Conservation (phyloP, 345 rosid species). For the Eucalyptus marginata region DNA sequence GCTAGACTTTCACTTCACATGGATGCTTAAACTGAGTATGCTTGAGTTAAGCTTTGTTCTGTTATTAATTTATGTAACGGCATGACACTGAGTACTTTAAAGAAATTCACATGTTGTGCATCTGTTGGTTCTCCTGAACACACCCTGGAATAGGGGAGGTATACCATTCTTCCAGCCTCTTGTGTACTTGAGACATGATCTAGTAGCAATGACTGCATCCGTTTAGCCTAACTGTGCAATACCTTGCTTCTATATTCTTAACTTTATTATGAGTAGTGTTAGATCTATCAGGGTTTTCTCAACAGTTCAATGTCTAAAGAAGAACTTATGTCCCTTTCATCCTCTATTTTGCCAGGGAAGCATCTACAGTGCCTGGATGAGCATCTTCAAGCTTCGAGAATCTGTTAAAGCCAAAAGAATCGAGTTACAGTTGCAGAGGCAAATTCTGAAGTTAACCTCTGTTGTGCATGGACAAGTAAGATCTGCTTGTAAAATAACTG, state of each 20-base stretch:
- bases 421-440: conserved; percentile 52
- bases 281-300: neutral
- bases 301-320: neutral
- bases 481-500: neutral
- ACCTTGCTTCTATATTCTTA: neutral
- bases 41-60: neutral
- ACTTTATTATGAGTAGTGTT: neutral
- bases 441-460: conserved; percentile 47
- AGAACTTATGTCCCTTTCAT: neutral
- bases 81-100: neutral
- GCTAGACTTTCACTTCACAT: neutral
- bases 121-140: neutral
- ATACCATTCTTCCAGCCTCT: neutral
- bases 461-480: conserved; percentile 69
- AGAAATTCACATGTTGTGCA: neutral
- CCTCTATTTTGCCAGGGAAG: conserved; percentile 41
- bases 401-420: conserved; percentile 56
- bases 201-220: neutral
- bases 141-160: neutral
- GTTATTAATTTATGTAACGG: neutral
- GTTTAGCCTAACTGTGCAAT: neutral
- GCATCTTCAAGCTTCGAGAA: conserved; percentile 54
- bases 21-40: neutral
- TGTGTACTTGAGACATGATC: neutral
- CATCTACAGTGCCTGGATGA: conserved; percentile 39